Evolutionary conservation across 495 filamentous ascomycete genomes (phyloP).

Genomic region (Xylaria sp.): DNA sequence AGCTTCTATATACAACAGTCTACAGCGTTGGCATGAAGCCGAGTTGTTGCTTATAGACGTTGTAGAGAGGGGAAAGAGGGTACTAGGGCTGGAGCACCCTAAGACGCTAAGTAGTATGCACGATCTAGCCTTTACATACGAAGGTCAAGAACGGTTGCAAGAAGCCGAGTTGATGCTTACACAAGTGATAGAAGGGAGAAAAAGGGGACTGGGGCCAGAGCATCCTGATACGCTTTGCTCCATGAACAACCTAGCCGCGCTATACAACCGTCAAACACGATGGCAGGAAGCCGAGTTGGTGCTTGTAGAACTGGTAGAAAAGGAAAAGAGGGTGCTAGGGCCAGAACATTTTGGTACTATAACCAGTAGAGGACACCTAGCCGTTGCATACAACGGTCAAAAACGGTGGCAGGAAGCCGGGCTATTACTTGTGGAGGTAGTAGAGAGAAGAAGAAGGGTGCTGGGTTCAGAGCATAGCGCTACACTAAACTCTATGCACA

Average conservation of each 20-base stretch:
- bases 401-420: conserved; percentile 1
- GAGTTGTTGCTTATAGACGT: background rate
- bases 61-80: background rate
- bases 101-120: background rate
- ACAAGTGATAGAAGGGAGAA: background rate
- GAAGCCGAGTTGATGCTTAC: background rate
- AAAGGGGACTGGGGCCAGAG: background rate
- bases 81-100: background rate
- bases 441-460: background rate
- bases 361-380: too few species aligned
- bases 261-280: background rate
- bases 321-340: conserved; percentile 25
- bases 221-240: background rate
- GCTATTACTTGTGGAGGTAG: background rate
- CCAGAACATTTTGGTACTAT: conserved; percentile 38
- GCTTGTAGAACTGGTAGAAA: background rate
- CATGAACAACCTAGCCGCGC: background rate
- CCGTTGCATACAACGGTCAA: background rate
- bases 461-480: conserved; percentile 44
- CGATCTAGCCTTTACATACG: background rate
- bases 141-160: background rate
- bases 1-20: background rate
- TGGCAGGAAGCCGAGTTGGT: background rate
- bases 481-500: conserved; percentile 29
- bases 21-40: background rate